Percentiles rank a stretch among this genome's conserved stretches.
phyloP scores from a whole-genome alignment of 306 rosid genomes.

The Glycine soja region DNA sequence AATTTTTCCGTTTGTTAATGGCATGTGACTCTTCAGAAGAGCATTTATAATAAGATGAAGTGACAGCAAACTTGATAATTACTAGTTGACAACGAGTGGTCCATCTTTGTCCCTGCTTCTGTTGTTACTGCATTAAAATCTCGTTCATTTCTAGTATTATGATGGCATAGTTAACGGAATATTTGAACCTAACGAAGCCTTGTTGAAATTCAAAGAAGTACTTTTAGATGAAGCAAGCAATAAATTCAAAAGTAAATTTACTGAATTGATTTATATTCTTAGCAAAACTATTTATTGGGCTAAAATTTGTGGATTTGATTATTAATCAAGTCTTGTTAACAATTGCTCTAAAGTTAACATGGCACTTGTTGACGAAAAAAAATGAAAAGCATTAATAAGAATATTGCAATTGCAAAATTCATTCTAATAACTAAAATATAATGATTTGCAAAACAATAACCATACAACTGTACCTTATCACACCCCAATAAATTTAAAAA shows the following conservation, averaged over 20 bases:
- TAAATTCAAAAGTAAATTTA: not conserved
- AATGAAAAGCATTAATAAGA: not conserved
- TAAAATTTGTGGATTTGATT: not conserved
- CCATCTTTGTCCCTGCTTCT: conserved; percentile 42
- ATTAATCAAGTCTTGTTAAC: not conserved
- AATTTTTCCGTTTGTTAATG: conserved; percentile 16
- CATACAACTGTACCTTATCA: not conserved
- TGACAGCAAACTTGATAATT: conserved; percentile 53
- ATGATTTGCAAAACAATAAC: not conserved
- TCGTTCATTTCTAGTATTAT: conserved; percentile 6
- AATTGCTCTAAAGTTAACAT: not conserved
- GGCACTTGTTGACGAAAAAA: too few relatives aligned
- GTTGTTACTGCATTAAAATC: conserved; percentile 33
- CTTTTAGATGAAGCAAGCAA: not conserved
- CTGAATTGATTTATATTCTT: not conserved
- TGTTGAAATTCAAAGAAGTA: too few relatives aligned
- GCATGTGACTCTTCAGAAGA: conserved; percentile 39
- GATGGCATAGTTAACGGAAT: conserved; percentile 12
- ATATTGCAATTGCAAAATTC: not conserved
- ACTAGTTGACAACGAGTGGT: conserved; percentile 40
- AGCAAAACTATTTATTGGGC: not conserved
- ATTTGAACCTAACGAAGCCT: not conserved
- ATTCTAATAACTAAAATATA: not conserved
- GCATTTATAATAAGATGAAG: conserved; percentile 47
- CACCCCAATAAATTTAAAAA: not conserved